A percentile compares a stretch with the other conserved stretches of the same genome.
Conservation (phyloP, 1,284 basidiomycete genomes). For the Leccinum cinnamomeum region DNA sequence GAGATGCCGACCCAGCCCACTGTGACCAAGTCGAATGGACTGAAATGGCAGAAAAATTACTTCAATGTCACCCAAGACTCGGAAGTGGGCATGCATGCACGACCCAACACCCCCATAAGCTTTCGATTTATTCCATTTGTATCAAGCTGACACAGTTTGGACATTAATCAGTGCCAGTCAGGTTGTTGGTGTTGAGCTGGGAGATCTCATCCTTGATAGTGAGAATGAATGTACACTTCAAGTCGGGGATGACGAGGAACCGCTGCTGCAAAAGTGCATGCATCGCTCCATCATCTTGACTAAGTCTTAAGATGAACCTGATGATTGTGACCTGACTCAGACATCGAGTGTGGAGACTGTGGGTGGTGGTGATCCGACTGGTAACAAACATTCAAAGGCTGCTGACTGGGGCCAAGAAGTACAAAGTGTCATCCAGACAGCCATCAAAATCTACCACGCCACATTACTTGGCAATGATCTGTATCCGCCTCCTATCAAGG, state of each 20-base stretch:
- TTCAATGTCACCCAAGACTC: too few species aligned
- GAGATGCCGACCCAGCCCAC: too few species aligned
- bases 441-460: neutral
- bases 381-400: neutral
- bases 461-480: neutral
- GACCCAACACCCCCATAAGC: too few species aligned
- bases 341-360: neutral
- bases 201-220: too few species aligned
- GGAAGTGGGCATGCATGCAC: too few species aligned
- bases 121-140: too few species aligned
- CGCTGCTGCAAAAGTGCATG: neutral
- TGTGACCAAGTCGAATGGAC: too few species aligned
- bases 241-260: neutral
- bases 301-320: neutral
- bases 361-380: neutral
- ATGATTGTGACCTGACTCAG: too few species aligned
- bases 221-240: too few species aligned
- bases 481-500: neutral
- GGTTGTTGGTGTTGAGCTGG: too few species aligned
- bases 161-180: neutral
- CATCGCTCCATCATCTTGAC: neutral
- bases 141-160: too few species aligned
- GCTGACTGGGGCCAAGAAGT: neutral
- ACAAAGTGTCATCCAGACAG: neutral
- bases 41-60: too few species aligned